Base-by-base conservation (phyloP, 306 rosid genomes). In the Cotoneaster glaucophyllus region DNA sequence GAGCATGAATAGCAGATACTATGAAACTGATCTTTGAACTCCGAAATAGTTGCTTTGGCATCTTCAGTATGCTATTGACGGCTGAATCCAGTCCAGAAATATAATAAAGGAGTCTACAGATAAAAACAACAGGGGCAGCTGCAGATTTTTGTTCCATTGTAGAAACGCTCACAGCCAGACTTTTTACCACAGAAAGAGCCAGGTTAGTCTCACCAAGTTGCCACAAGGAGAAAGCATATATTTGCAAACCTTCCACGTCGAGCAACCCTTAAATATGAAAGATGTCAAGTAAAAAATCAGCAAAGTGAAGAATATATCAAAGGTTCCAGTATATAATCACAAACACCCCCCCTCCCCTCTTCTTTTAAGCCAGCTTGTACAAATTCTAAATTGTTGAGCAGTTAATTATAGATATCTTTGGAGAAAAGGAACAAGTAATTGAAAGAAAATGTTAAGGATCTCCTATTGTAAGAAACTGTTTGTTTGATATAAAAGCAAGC, bases 211-310 rank as follows among this genome's bases (percentile, higher is more conserved):
- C 78, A 72, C 93, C 97, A 74, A 84, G 86, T 88, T 85, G 87
- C 97, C 98, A 94, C 69, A 91, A 74, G 56, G 95, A 90, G 78
- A 91, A 74, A 74, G 90, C 94, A 82, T 92, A 91, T 64, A 94
- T 83, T 80, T 91, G 98, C 78, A 86, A 82, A 74, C 88, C 88
- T 83, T 90, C 90, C 73, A 19, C 77, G 24, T 87, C 98, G 74
- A 91, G 98, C 72, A 75, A 59, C 70, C 98, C 97, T 93, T 80
- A 52, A 79, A 83, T 66, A 85, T 65, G 53, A 80, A 85, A 17
- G 5, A 77, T 39, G 79, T n/a, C 69, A 86, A 34, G 59, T 11
- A 34, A 76, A 18, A 78, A 24, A 67, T 81, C 76, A 78, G 26
- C 34, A 48, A 67, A 37, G 52, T 53, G 26, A 57, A 43, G 24